Percentiles rank a stretch among this genome's conserved stretches.
These are phyloP conservation scores for Metarhizium anisopliae DNA, from an alignment of 2,329 filamentous ascomycete genomes.

Conservation along the genomic window DNA sequence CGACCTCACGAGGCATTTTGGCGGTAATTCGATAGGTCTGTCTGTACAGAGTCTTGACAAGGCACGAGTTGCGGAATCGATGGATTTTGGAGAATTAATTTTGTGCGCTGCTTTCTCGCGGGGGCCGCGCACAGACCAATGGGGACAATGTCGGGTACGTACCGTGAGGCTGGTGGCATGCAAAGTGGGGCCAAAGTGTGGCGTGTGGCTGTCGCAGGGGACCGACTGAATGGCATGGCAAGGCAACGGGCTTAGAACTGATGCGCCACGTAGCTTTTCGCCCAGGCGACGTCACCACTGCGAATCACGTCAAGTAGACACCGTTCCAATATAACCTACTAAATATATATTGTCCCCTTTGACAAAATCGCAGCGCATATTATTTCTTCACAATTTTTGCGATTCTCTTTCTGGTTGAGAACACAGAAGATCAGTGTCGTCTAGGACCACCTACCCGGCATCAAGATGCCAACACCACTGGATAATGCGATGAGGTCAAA, in stretches of 20 bases:
- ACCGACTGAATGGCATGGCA: too few species aligned
- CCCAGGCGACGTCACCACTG: constrained; percentile 1
- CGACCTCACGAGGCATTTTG: constrained; percentile 98
- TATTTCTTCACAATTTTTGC: neutral
- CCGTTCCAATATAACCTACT: neutral
- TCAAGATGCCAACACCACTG: constrained; percentile 57
- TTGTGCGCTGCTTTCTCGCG: constrained; percentile 17
- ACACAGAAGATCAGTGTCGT: neutral
- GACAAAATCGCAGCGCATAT: neutral
- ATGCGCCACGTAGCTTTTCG: neutral
- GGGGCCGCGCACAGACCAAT: constrained; percentile 15
- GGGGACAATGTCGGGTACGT: neutral
- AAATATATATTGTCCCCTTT: neutral
- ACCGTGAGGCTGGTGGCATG: neutral
- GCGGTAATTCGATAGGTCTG: constrained; percentile 33
- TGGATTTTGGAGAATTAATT: constrained; percentile 16
- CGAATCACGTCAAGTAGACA: neutral
- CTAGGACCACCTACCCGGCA: constrained; percentile 1
- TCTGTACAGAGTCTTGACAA: constrained; percentile 11
- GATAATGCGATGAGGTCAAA: constrained; percentile 63
- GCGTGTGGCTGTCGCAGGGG: constrained; percentile 4
- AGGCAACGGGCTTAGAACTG: neutral
- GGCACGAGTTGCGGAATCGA: constrained; percentile 7
- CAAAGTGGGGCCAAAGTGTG: neutral
- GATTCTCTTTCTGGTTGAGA: neutral